Percentiles rank a stretch among this genome's conserved stretches.
These are phyloP conservation scores for Aspergillus baeticus DNA, from an alignment of 495 filamentous ascomycete genomes.

Conservation along the genomic window DNA sequence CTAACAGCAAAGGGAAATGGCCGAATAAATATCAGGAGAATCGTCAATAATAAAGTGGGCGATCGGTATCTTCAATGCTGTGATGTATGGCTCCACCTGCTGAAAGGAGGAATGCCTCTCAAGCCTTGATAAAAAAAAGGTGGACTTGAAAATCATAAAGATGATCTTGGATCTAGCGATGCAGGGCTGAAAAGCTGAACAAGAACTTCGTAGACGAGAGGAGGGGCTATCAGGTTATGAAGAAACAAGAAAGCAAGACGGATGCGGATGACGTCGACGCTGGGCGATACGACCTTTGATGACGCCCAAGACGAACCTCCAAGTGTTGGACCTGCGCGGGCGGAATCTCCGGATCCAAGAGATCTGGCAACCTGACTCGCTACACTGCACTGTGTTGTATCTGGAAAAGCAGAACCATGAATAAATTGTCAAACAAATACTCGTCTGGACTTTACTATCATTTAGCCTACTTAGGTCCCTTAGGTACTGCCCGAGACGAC, in stretches of 20 bases:
- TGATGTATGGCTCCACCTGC: neutral
- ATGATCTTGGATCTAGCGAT: too few species aligned
- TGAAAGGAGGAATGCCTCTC: neutral
- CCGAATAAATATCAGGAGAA: constrained; percentile 1
- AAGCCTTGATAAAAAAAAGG: too few species aligned
- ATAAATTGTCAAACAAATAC: neutral
- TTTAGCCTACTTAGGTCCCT: neutral
- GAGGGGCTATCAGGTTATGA: constrained; percentile 12
- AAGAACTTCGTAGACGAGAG: neutral
- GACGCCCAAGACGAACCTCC: constrained; percentile 16
- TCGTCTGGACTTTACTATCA: neutral
- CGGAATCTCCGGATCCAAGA: constrained; percentile 17
- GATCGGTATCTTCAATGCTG: neutral
- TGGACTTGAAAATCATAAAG: too few species aligned
- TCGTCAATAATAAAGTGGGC: neutral
- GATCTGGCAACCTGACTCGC: constrained; percentile 7
- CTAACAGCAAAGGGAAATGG: neutral
- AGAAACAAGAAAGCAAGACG: neutral
- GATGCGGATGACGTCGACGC: constrained; percentile 31
- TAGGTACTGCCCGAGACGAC: neutral
- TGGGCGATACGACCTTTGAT: constrained; percentile 25
- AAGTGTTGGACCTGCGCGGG: constrained; percentile 2
- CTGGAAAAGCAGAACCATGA: too few species aligned
- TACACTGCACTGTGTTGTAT: too few species aligned
- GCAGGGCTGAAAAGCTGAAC: too few species aligned